phyloP scores from a whole-genome alignment of 1,284 basidiomycete genomes.

The Rhodotorula sp. region DNA sequence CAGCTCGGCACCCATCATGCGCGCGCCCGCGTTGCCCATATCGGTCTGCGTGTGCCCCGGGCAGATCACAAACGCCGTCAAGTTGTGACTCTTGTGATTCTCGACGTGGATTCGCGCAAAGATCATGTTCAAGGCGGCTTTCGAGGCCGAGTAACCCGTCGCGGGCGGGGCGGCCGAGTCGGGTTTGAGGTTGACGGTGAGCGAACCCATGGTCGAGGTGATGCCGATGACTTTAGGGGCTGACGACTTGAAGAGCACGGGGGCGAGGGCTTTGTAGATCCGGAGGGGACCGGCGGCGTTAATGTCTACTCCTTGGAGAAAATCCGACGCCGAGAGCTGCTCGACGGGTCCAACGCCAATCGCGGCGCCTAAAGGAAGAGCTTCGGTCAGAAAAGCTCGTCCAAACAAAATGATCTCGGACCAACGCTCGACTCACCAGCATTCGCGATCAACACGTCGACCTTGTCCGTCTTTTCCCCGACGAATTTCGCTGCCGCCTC shows the following conservation, averaged over 20 bases:
- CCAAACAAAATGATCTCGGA: too few species aligned
- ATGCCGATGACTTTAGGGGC: constrained; percentile 19
- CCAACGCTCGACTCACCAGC: constrained; percentile 13
- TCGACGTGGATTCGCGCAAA: neutral
- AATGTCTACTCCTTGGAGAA: constrained; percentile 1
- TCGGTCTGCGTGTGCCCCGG: constrained; percentile 17
- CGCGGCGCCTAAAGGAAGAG: neutral
- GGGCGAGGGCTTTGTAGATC: constrained; percentile 16
- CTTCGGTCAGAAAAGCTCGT: too few species aligned
- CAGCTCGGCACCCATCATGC: too few species aligned
- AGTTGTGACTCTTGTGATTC: constrained; percentile 1
- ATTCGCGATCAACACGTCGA: constrained; percentile 32
- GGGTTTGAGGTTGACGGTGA: neutral
- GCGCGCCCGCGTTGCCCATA: constrained; percentile 9
- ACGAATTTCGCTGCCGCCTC: constrained; percentile 5
- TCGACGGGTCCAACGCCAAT: neutral
- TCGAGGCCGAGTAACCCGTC: constrained; percentile 1
- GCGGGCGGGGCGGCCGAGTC: neutral
- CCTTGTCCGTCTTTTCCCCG: constrained; percentile 5
- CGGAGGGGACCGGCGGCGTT: constrained; percentile 24
- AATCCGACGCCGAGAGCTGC: too few species aligned
- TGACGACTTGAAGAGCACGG: constrained; percentile 17
- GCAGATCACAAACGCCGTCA: neutral
- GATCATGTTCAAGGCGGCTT: constrained; percentile 16
- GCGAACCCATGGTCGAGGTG: constrained; percentile 6